Evolutionary conservation across 164 flowering plant species (phyloP).

Genomic region (Paratinospora sagittata): DNA sequence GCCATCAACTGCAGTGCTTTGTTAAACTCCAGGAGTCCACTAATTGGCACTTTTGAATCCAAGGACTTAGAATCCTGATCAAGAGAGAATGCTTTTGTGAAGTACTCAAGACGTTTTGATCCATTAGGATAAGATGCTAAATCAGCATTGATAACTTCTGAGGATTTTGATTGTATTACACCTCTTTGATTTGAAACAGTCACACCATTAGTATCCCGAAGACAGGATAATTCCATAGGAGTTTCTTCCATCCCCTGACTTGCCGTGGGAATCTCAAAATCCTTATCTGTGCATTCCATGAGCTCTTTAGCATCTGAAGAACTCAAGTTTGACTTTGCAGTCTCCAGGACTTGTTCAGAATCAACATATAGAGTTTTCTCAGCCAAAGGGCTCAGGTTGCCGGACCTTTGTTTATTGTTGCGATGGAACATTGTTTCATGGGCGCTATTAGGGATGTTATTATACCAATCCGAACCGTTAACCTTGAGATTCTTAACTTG

Average conservation of each 20-base stretch:
- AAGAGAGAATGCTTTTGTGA: conserved; percentile 12
- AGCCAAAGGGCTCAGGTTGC: conserved; percentile 28
- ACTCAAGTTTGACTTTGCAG: conserved; percentile 18
- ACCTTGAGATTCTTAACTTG: conserved; percentile 27
- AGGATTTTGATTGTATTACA: conserved; percentile 7
- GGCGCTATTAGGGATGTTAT: conserved; percentile 14
- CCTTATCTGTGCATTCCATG: conserved; percentile 9
- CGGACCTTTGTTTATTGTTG: conserved; percentile 21
- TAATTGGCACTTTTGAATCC: conserved; percentile 10
- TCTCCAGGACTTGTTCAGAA: conserved; percentile 27
- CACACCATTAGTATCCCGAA: conserved; percentile 16
- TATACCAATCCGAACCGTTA: conserved; percentile 10
- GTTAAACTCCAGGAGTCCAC: conserved; percentile 13
- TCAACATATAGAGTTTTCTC: conserved; percentile 83
- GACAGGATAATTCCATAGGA: conserved; percentile 14
- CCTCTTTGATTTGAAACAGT: conserved; percentile 15
- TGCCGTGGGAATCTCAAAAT: conserved; percentile 17
- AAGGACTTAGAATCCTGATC: conserved; percentile 21
- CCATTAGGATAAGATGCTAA: conserved; percentile 15
- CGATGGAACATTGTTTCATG: conserved; percentile 21
- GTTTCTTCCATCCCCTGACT: conserved; percentile 16
- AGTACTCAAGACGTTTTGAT: conserved; percentile 10
- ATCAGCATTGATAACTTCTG: conserved; percentile 7
- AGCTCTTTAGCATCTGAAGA: conserved; percentile 23
- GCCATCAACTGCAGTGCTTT: conserved; percentile 7